Evolutionary conservation across 306 rosid species (phyloP).

Genomic region (Quercus engelmannii): DNA sequence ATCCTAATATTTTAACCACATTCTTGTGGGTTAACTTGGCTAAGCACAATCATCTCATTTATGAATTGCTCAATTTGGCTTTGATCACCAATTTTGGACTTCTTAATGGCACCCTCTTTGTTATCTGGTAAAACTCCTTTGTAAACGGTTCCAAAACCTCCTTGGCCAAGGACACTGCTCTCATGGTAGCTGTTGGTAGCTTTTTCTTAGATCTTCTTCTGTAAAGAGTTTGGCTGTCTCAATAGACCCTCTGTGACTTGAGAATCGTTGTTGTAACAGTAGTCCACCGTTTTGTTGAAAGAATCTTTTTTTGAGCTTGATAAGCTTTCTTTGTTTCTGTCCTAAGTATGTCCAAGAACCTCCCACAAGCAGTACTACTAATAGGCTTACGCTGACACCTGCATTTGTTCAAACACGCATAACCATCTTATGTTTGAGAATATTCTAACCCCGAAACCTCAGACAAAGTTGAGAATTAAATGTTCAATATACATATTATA

Average conservation of each 20-base stretch:
- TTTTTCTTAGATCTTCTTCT: slow-evolving; percentile 21
- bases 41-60: slow-evolving; percentile 41
- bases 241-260: background rate
- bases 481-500: too few relatives aligned
- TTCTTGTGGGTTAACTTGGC: slow-evolving; percentile 46
- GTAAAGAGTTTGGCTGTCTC: slow-evolving; percentile 22
- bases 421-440: too few relatives aligned
- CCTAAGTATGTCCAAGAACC: slow-evolving; percentile 24
- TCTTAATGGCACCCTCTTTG: slow-evolving; percentile 36
- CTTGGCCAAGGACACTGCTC: slow-evolving; percentile 30
- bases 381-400: too few relatives aligned
- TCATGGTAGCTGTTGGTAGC: slow-evolving; percentile 41
- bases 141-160: slow-evolving; percentile 43
- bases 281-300: slow-evolving; percentile 45
- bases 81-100: slow-evolving; percentile 33
- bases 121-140: slow-evolving; percentile 26
- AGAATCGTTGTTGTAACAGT: slow-evolving; percentile 28
- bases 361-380: too few relatives aligned
- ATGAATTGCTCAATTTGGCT: slow-evolving; percentile 41
- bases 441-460: too few relatives aligned
- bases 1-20: slow-evolving; percentile 51
- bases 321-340: slow-evolving; percentile 31
- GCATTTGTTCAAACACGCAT: too few relatives aligned
- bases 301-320: slow-evolving; percentile 22
- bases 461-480: too few relatives aligned